These are phyloP conservation scores for Plasmodium gonderi DNA, from an alignment of 169 alveolate species.

Conservation along the genomic window DNA sequence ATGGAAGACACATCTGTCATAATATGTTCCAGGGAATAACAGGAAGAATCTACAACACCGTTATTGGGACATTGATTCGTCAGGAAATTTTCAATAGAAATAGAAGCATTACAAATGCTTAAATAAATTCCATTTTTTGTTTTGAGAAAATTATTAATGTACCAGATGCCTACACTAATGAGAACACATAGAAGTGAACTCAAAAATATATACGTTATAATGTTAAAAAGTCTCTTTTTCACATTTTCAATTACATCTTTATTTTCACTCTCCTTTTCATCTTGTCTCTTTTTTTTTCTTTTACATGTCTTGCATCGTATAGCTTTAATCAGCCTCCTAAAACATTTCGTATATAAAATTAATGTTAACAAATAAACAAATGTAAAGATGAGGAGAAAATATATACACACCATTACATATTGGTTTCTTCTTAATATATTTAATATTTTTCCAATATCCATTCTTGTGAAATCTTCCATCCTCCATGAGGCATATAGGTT, in stretches of 20 bases:
- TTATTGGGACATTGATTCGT: conserved; percentile 6
- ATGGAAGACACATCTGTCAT: not conserved
- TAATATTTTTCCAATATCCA: not conserved
- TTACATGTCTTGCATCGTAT: not conserved
- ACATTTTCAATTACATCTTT: not conserved
- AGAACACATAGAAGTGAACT: not conserved
- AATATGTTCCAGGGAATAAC: conserved; percentile 26
- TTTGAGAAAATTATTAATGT: not conserved
- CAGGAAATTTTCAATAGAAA: not conserved
- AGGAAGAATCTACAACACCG: not conserved
- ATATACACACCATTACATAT: conserved; percentile 10
- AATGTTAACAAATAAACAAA: conserved; percentile 1
- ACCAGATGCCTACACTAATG: not conserved
- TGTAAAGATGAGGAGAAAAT: conserved; percentile 6
- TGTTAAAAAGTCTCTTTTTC: not conserved
- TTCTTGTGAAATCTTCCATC: conserved; percentile 24
- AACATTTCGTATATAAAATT: conserved; percentile 19
- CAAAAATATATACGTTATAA: not conserved
- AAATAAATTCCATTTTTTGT: conserved; percentile 23
- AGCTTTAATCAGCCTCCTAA: not conserved
- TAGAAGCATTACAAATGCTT: conserved; percentile 22
- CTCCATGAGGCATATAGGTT: conserved; percentile 39
- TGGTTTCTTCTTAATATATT: conserved; percentile 23
- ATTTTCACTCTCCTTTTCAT: not conserved
- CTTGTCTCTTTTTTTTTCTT: not conserved